Conservation (phyloP, 2,329 filamentous ascomycete species). For the Hymenoscyphus repandus region DNA sequence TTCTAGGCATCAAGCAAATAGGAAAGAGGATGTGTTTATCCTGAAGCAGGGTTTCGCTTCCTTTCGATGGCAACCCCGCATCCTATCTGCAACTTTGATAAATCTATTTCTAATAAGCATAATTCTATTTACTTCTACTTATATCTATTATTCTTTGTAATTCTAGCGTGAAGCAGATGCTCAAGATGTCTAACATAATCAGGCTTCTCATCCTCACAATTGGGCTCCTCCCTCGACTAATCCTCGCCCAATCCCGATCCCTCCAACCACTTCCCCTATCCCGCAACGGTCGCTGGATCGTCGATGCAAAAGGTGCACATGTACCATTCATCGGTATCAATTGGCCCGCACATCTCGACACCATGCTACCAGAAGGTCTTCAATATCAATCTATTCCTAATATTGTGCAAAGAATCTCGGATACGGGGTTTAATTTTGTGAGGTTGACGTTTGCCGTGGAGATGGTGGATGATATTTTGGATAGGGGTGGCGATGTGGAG, state of each 20-base stretch:
- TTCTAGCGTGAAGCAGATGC: too few relatives aligned
- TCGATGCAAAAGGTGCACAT: constrained; percentile 34
- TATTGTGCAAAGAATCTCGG: constrained; percentile 42
- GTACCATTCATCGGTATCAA: constrained; percentile 52
- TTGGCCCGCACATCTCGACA: constrained; percentile 56
- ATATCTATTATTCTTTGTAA: too few relatives aligned
- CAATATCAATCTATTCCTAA: constrained; percentile 51
- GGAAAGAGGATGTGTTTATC: too few relatives aligned
- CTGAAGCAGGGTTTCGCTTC: too few relatives aligned
- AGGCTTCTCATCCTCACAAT: background rate
- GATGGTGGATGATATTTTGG: constrained; percentile 55
- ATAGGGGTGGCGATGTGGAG: constrained; percentile 43
- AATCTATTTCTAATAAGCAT: too few relatives aligned
- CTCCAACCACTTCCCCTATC: constrained; percentile 32
- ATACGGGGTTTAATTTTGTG: constrained; percentile 56
- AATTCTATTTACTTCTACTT: too few relatives aligned
- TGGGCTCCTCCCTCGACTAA: background rate
- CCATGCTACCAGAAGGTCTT: constrained; percentile 59
- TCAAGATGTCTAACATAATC: too few relatives aligned
- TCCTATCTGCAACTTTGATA: too few relatives aligned
- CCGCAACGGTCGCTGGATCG: constrained; percentile 35
- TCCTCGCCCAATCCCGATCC: background rate
- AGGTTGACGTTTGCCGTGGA: constrained; percentile 60
- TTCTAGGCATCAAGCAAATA: too few relatives aligned
- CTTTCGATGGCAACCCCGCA: too few relatives aligned